Percentiles rank a stretch among this genome's conserved stretches.
Evolutionary conservation across 805 yeast genomes (phyloP).

Genomic region (Lipomyces yamanashiensis): DNA sequence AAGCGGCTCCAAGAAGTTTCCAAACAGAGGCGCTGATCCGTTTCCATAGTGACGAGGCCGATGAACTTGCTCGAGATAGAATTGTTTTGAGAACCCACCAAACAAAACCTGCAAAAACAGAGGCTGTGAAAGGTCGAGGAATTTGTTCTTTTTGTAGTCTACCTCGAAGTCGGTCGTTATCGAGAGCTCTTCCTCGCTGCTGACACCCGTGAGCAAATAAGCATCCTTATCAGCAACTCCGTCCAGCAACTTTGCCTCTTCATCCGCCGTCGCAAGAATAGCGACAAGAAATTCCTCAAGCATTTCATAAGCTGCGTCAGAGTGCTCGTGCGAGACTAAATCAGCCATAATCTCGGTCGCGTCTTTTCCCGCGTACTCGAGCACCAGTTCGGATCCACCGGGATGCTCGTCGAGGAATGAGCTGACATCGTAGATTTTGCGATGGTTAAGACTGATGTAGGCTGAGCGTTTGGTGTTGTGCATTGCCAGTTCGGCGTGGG

Average conservation of each 20-base stretch:
- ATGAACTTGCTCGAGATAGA: constrained; percentile 94
- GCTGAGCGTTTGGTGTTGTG: constrained; percentile 58
- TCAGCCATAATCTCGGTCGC: constrained; percentile 78
- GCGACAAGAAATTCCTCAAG: constrained; percentile 83
- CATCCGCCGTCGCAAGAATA: constrained; percentile 77
- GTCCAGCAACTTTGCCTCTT: constrained; percentile 69
- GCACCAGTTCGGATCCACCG: constrained; percentile 63
- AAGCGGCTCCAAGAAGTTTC: constrained; percentile 90
- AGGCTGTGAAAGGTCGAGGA: constrained; percentile 83
- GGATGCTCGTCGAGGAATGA: constrained; percentile 74
- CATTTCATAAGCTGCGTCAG: constrained; percentile 85
- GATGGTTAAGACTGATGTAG: constrained; percentile 74
- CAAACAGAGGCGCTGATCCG: constrained; percentile 95
- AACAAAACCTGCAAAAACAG: constrained; percentile 77
- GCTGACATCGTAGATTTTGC: constrained; percentile 83
- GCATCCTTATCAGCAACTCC: constrained; percentile 48
- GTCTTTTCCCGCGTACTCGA: constrained; percentile 47
- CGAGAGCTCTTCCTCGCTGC: constrained; percentile 71
- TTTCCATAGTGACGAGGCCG: constrained; percentile 98
- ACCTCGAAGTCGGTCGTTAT: constrained; percentile 76
- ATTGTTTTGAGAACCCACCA: constrained; percentile 79
- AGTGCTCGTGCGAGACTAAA: constrained; percentile 71
- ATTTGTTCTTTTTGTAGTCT: constrained; percentile 78
- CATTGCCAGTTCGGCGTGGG: constrained; percentile 56
- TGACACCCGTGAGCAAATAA: constrained; percentile 53